Evolutionary conservation across 1,284 basidiomycete genomes (phyloP), one percentile per base, ranked within the genome.

Genomic region (Melampsora abietis-canadensis): DNA sequence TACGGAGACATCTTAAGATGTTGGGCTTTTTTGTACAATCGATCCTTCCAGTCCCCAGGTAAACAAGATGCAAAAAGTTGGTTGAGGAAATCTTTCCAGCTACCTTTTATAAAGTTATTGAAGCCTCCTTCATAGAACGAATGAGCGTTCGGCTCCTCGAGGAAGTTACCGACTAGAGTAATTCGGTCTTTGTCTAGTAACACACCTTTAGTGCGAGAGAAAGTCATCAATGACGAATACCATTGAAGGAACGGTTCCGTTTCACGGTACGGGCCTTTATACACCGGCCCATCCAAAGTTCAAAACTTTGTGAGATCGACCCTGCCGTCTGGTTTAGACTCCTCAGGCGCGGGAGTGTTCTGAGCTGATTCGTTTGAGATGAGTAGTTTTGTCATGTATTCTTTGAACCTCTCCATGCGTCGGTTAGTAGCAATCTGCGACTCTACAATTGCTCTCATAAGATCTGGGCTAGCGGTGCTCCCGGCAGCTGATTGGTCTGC

Each of bases 221-320:
- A 70, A 70, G 68, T 24, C 60, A 14, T 48, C 40, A n/a, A 61
- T 17, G n/a, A 70, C 12, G 14, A 57, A 12, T 30, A 46, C 3
- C 68, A 70, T 15, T 70, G 60, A 10, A 70, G 2, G 60, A 70
- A 70, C 12, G 7, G 68, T 21, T 70, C 27, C 7, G 46, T 27
- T 4, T 37, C 21, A 2, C 47, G 57, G 17, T 46, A 47, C 12
- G 46, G 34, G n/a, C n/a, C n/a, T n/a, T n/a, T n/a, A n/a, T n/a
- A n/a, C n/a, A n/a, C n/a, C n/a, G n/a, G 59, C 17, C 59, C 59
- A 61, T 61, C 21, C 6, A 19, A 61, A 19, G 60, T 62, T 1
- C 60, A 10, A 14, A 62, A 62, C 10, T 31, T 62, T 15, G 34
- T 31, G 3, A 62, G 27, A 21, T 62, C 60, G 15, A 62, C 15